Evolutionary conservation across 352 stramenopile genomes (phyloP), one percentile per base, ranked within the genome.

Genomic region (Phytopythium sindhum): DNA sequence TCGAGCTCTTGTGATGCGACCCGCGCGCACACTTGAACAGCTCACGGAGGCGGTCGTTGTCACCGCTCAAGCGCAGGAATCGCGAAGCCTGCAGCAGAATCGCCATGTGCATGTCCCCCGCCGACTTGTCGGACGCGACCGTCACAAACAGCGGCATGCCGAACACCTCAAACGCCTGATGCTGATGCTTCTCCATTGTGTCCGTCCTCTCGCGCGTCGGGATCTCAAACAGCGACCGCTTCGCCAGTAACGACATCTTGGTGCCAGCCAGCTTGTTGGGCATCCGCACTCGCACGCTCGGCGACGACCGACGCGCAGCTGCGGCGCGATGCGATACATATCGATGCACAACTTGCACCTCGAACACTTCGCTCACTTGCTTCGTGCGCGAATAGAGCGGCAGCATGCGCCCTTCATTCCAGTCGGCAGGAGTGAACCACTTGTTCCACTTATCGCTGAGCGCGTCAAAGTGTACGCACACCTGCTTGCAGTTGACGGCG

Each of bases 341-440:
- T 33, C 84, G 81, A 61, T 91, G 81, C 1, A 91, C 77, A 17
- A 93, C 81, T 72, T 93, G 84, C 0, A 91, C 84, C 60, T 93
- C 84, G 63, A 91, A 90, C 4, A 93, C 81, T 54, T 91, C 80
- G 4, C 73, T 81, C 29, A 64, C 54, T 12, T 60, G 80, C 1
- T 74, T 79, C 19, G 70, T 83, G 15, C 64, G 66, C 23, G 73
- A 75, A 31, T 84, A 61, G 23, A 86, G 58, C 5, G 80, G 77
- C 24, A 75, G 45, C 19, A 93, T 56, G n/a, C 77, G 75, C 31
- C 78, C 70, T 21, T 84, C 67, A 15, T 66, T 65, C 84, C 84
- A 93, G 47, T 93, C 84, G 17, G 65, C 54, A 9, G 56, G 57
- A 2, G 72, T 74, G 60, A 87, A 93, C 84, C 82, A 93, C 45